Evolutionary conservation across 768 basidiomycete genomes (phyloP).

Genomic region (Serpula lacrymans): DNA sequence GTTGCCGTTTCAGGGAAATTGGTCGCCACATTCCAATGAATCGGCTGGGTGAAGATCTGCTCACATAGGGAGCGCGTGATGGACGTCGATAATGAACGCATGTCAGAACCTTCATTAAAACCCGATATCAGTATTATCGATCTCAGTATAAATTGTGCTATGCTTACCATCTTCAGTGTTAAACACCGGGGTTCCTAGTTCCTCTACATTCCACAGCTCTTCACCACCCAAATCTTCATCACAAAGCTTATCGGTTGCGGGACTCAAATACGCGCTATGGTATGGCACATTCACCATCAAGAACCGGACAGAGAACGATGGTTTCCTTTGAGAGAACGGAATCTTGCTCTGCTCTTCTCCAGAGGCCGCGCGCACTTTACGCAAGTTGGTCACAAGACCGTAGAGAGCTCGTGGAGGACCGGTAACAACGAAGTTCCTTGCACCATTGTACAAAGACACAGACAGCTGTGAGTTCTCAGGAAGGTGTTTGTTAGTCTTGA

Average conservation of each 20-base stretch:
- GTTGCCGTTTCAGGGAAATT: conserved; percentile 88
- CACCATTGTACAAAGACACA: conserved; percentile 91
- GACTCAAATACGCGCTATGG: conserved; percentile 82
- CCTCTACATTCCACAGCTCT: conserved; percentile 70
- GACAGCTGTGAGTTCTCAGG: conserved; percentile 72
- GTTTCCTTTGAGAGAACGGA: conserved; percentile 92
- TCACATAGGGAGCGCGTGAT: conserved; percentile 87
- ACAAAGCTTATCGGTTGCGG: conserved; percentile 71
- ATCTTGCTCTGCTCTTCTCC: conserved; percentile 93
- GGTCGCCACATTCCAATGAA: conserved; percentile 92
- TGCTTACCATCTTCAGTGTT: conserved; percentile 87
- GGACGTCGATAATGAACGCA: conserved; percentile 65
- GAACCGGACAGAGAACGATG: conserved; percentile 90
- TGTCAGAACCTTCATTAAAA: conserved; percentile 69
- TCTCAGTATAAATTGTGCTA: conserved; percentile 16
- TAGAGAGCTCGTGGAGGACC: conserved; percentile 90
- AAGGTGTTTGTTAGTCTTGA: conserved; percentile 85
- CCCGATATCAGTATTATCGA: conserved; percentile 13
- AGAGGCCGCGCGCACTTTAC: conserved; percentile 84
- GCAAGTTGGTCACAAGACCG: conserved; percentile 86
- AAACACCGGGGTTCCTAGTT: conserved; percentile 82
- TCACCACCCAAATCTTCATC: conserved; percentile 72
- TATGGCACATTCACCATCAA: conserved; percentile 95
- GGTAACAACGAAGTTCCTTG: conserved; percentile 88
- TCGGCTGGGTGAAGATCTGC: conserved; percentile 88